Evolutionary conservation across 495 filamentous ascomycete species (phyloP).

Genomic region (Cercophora samala): DNA sequence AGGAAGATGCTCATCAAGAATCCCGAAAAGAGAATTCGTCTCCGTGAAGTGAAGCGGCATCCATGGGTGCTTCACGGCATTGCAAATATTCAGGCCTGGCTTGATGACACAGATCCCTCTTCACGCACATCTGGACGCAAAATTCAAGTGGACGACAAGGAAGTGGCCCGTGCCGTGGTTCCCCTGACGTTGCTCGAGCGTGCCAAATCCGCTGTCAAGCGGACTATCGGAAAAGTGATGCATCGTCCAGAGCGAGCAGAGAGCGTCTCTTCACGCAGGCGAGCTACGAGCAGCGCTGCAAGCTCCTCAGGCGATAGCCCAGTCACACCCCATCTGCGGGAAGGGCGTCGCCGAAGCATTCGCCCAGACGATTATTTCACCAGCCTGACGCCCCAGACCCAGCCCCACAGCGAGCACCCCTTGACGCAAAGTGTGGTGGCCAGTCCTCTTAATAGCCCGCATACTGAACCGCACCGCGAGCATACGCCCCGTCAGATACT

Average conservation of each 20-base stretch:
- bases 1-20: conserved; percentile 82
- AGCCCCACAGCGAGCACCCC: conserved; percentile 62
- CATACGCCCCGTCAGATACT: conserved; percentile 24
- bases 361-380: conserved; percentile 67
- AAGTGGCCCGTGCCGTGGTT: conserved; percentile 86
- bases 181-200: conserved; percentile 82
- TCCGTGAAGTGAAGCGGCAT: conserved; percentile 93
- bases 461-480: conserved; percentile 25
- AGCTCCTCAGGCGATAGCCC: conserved; percentile 50
- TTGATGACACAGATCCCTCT: conserved; percentile 88
- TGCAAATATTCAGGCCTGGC: conserved; percentile 69
- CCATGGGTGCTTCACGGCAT: conserved; percentile 90
- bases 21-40: conserved; percentile 76
- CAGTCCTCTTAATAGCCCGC: conserved; percentile 53
- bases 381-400: conserved; percentile 31
- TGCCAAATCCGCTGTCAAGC: conserved; percentile 64
- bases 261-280: conserved; percentile 50
- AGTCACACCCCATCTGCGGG: conserved; percentile 39
- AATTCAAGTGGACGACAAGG: conserved; percentile 88
- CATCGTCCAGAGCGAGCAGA: conserved; percentile 55
- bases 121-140: conserved; percentile 76
- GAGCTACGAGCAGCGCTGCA: conserved; percentile 57
- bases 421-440: conserved; percentile 78
- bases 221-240: conserved; percentile 58
- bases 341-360: conserved; percentile 64